Base-by-base conservation (phyloP, 2,329 filamentous ascomycete genomes). In the Neospermospora avenae region DNA sequence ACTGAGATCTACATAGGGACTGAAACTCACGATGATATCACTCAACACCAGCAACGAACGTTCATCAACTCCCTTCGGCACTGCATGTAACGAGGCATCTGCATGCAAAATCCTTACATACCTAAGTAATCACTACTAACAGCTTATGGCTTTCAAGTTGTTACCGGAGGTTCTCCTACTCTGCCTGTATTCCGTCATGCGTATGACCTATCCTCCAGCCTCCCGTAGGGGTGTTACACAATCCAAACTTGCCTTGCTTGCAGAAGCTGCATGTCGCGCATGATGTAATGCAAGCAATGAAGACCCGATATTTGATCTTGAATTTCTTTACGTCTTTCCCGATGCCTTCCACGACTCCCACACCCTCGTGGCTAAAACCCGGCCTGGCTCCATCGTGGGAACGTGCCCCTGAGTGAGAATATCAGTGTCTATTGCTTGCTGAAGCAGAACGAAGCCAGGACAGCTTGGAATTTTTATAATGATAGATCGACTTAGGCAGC, bases 151-250 rank as follows among this genome's bases (percentile, higher is more conserved):
- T 11, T 14, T 7, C 18, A n/a, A 5, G 7, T 18, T 7, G 20
- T 7, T 11, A 10, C 16, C 4, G 3, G 11, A n/a, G 11, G 16
- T 18, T 18, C 25, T 35, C 46, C 3, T 51, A 51, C 34, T 57
- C 55, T 39, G 55, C 55, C 37, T 57, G 55, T 44, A 35, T 57
- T 5, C 55, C 55, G 18, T 57, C 55, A 37, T 57, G 42, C 18
- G 45, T 49, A 34, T 57, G 45, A 10, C 55, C 55, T 18, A 51
- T n/a, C n/a, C 55, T 49, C 55, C 55, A 51, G 3, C 55, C 55
- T 20, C 55, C 55, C 13, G 42, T 51, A 18, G 48, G 11, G 7
- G 45, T 18, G 18, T 51, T 57, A 22, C 55, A 57, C 3, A 57
- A 35, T 57, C 55, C 35, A 44, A 57, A 57, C 34, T 44, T 28